A percentile compares a stretch with the other conserved stretches of the same genome.
Evolutionary conservation across 2,329 filamentous ascomycete genomes (phyloP).

Genomic region (Pestalotiopsis sp.): DNA sequence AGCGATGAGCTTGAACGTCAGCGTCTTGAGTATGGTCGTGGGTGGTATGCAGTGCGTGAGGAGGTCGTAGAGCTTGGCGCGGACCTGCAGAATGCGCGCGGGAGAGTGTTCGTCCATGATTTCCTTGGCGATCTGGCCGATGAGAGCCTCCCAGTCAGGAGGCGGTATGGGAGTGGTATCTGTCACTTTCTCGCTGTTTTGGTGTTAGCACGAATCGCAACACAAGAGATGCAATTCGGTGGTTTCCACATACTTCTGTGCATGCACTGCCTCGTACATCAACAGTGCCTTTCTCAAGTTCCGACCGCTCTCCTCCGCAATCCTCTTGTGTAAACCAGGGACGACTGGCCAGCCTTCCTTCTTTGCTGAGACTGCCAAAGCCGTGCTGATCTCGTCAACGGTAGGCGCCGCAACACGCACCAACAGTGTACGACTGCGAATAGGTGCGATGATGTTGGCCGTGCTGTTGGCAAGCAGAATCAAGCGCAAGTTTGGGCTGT

Average conservation of each 20-base stretch:
- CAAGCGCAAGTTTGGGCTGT: slow-evolving; percentile 89
- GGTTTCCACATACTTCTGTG: slow-evolving; percentile 78
- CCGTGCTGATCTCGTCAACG: slow-evolving; percentile 80
- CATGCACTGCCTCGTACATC: slow-evolving; percentile 97
- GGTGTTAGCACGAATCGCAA: background rate
- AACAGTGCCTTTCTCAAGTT: slow-evolving; percentile 88
- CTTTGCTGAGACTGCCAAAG: slow-evolving; percentile 71
- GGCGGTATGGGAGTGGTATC: slow-evolving; percentile 89
- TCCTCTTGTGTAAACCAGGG: slow-evolving; percentile 76
- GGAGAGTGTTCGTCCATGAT: slow-evolving; percentile 95
- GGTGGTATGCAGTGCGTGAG: slow-evolving; percentile 96
- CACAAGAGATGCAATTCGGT: background rate
- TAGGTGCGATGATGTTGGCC: slow-evolving; percentile 98
- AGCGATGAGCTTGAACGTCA: slow-evolving; percentile 90
- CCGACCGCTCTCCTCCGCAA: slow-evolving; percentile 87
- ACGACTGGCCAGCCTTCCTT: slow-evolving; percentile 84
- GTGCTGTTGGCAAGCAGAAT: slow-evolving; percentile 95
- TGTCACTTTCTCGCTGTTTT: slow-evolving; percentile 79
- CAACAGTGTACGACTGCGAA: slow-evolving; percentile 86
- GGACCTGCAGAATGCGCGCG: slow-evolving; percentile 81
- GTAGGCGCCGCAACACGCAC: slow-evolving; percentile 90
- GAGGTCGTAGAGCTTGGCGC: slow-evolving; percentile 94
- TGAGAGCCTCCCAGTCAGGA: slow-evolving; percentile 94
- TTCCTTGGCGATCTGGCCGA: slow-evolving; percentile 86
- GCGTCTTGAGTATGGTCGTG: slow-evolving; percentile 89